Conservation (phyloP, 2,329 filamentous ascomycete genomes). For the Penicillium griseofulvum region DNA sequence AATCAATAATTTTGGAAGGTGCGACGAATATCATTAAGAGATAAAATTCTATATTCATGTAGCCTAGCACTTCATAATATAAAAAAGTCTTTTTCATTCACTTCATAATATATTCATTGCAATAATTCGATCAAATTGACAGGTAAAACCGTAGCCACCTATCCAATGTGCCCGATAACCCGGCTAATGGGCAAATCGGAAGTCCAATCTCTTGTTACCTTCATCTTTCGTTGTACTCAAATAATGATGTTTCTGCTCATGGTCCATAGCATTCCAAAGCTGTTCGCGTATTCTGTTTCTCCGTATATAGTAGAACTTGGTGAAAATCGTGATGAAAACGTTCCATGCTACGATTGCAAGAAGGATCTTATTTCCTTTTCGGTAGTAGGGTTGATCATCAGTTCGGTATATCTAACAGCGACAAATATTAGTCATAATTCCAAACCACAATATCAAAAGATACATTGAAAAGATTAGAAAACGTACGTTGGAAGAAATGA, state of each 20-base stretch:
- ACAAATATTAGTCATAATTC: neutral
- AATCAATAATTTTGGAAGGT: neutral
- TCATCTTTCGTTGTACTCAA: slow-evolving; percentile 29
- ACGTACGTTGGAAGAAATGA: slow-evolving; percentile 31
- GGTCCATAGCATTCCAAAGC: slow-evolving; percentile 48
- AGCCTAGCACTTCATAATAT: too few species aligned
- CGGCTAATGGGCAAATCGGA: slow-evolving; percentile 49
- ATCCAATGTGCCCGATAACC: neutral
- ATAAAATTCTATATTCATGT: neutral
- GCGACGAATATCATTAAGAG: neutral
- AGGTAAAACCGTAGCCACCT: neutral
- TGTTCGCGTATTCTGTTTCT: slow-evolving; percentile 51
- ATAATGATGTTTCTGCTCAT: slow-evolving; percentile 47
- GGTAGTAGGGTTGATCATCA: slow-evolving; percentile 54
- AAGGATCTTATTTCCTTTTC: slow-evolving; percentile 54
- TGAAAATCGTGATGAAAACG: slow-evolving; percentile 48
- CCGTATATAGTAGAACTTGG: slow-evolving; percentile 42
- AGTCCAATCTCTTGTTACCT: slow-evolving; percentile 53
- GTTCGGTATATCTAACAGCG: slow-evolving; percentile 49
- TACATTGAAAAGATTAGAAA: neutral
- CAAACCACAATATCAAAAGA: neutral
- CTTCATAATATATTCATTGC: neutral
- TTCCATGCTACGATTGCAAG: slow-evolving; percentile 51
- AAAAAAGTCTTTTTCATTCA: neutral
- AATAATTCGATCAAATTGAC: neutral